A percentile compares a stretch with the other conserved stretches of the same genome.
These are phyloP conservation scores for Arthromyces matolae DNA, from an alignment of 768 basidiomycete species.

Conservation along the genomic window DNA sequence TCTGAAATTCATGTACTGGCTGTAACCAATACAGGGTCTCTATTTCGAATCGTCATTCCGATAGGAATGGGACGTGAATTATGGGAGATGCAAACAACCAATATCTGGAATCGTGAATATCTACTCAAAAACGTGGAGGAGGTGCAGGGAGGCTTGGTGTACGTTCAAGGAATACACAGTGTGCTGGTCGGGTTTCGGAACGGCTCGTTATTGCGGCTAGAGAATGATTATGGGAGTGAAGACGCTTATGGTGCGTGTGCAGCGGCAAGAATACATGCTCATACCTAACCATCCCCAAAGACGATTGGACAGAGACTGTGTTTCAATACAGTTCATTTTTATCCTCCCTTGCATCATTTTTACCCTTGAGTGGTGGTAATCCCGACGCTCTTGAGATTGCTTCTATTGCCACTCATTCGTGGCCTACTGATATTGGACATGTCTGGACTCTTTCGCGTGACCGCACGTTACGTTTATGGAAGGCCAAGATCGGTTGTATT, in stretches of 20 bases:
- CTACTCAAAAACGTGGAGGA: conserved; percentile 52
- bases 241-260: conserved; percentile 53
- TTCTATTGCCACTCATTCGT: conserved; percentile 68
- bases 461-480: conserved; percentile 82
- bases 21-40: conserved; percentile 61
- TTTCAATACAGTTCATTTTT: conserved; percentile 66
- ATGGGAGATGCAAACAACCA: conserved; percentile 53
- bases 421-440: conserved; percentile 70
- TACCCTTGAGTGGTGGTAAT: conserved; percentile 48
- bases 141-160: conserved; percentile 44
- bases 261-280: not conserved
- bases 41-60: conserved; percentile 72
- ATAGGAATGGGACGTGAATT: conserved; percentile 46
- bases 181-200: conserved; percentile 59
- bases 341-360: conserved; percentile 61
- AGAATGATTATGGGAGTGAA: conserved; percentile 57
- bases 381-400: conserved; percentile 58
- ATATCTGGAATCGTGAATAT: conserved; percentile 67
- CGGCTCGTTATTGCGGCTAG: conserved; percentile 66
- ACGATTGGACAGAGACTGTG: conserved; percentile 66
- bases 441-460: conserved; percentile 88
- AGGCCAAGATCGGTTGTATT: conserved; percentile 69
- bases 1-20: conserved; percentile 67
- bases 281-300: conserved; percentile 33
- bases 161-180: conserved; percentile 63